Evolutionary conservation across 192 early-diverging fungal genomes (phyloP), one percentile per base, ranked within the genome.

Genomic region (Coemansia sp.): DNA sequence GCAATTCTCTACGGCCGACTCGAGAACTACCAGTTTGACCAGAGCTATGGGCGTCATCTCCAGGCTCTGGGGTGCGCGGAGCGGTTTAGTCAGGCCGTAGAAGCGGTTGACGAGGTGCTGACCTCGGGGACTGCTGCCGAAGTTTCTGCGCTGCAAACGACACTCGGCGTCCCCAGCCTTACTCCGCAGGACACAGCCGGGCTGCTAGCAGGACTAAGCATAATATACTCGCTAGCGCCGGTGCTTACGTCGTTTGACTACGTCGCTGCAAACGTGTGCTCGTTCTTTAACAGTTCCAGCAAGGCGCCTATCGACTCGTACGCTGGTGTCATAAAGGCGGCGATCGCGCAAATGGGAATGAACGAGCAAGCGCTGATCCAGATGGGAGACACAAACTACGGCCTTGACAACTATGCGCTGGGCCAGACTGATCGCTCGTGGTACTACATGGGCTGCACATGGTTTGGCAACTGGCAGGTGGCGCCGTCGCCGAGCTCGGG

Each of bases 361-460:
- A 51, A 59, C n/a, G 50, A 62, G n/a, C 32, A 58, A 15, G 40
- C 49, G 11, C 46, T 72, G 22, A 21, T 63, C 1, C 41, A 62
- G 2, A 66, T 62, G 50, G 68, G 60, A 26, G 50, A 78, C 51
- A 67, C 67, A 17, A 63, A 50, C 40, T 57, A 61, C 8, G 60
- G 53, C 9, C 25, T 70, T 14, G 47, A 64, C 55, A 52, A 78
- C 36, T 64, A 66, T 11, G 48, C 59, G 20, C 45, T 78, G 25
- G 62, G 46, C 26, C 75, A 78, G 21, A 22, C 46, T 17, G 44
- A 70, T 49, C 70, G 53, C 42, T 47, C 64, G 58, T 82, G 80
- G 80, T 72, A 74, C 30, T 88, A 81, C 69, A 84, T 84, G 57
- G 72, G 68, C 25, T 88, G 87, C 54, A 75, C 71, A 29, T 83